A percentile compares a stretch with the other conserved stretches of the same genome.
These are phyloP conservation scores for Zymoseptoria crescenta DNA, from an alignment of 2,329 filamentous ascomycete genomes.

Conservation along the genomic window DNA sequence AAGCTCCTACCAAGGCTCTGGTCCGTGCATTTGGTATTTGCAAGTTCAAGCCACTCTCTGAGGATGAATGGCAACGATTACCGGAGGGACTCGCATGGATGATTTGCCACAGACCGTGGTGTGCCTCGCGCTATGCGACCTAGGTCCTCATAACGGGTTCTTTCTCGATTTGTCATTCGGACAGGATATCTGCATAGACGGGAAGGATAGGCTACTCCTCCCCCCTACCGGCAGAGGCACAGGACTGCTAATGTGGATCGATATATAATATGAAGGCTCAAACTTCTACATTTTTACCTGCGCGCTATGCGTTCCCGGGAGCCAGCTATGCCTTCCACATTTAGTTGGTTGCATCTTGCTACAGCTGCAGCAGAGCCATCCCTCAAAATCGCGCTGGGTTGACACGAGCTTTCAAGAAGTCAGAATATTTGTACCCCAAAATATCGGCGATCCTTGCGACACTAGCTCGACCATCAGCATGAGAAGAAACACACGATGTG, in stretches of 20 bases:
- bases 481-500: background rate
- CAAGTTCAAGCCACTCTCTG: background rate
- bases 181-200: background rate
- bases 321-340: too few relatives aligned
- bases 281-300: background rate
- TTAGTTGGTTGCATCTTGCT: background rate
- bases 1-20: background rate
- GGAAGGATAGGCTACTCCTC: constrained; percentile 1
- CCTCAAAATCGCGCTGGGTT: background rate
- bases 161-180: background rate
- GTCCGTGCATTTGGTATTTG: background rate
- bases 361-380: background rate
- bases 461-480: background rate
- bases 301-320: too few relatives aligned
- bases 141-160: background rate
- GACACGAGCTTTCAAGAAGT: background rate
- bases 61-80: background rate
- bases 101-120: background rate
- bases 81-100: background rate
- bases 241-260: background rate
- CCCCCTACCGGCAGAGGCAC: background rate
- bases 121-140: background rate
- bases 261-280: background rate
- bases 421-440: background rate
- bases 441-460: background rate